Evolutionary conservation across 2,329 filamentous ascomycete species (phyloP).

Genomic region (Fusarium multiceps): DNA sequence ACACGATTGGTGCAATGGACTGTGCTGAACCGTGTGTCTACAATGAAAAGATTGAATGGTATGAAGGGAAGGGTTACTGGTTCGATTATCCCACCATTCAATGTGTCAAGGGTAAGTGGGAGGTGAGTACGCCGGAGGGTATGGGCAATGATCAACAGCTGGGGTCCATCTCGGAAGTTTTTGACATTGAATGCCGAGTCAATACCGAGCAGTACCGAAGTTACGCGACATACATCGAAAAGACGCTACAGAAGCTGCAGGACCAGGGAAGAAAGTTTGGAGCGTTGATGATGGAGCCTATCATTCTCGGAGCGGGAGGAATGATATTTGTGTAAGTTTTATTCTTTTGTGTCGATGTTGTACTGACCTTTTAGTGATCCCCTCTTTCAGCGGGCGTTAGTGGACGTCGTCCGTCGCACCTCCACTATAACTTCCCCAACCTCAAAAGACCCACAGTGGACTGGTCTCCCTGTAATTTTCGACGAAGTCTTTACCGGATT

Average conservation of each 20-base stretch:
- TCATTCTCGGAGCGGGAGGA: constrained; percentile 83
- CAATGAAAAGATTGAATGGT: constrained; percentile 90
- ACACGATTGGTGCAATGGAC: constrained; percentile 91
- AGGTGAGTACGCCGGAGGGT: constrained; percentile 65
- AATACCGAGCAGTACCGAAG: constrained; percentile 55
- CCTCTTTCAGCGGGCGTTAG: constrained; percentile 79
- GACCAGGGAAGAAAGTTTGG: constrained; percentile 75
- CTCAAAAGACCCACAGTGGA: constrained; percentile 62
- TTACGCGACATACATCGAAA: constrained; percentile 71
- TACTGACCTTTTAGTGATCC: constrained; percentile 69
- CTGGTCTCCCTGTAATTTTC: constrained; percentile 80
- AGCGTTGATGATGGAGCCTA: constrained; percentile 81
- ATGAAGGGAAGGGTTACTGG: constrained; percentile 81
- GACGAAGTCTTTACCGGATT: constrained; percentile 91
- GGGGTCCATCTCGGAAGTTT: constrained; percentile 65
- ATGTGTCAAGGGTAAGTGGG: constrained; percentile 74
- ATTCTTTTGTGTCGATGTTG: not conserved
- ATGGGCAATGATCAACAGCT: constrained; percentile 58
- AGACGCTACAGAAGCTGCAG: constrained; percentile 63
- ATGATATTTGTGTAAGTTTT: constrained; percentile 79
- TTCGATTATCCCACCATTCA: constrained; percentile 81
- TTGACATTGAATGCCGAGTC: constrained; percentile 66
- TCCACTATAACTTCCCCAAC: not conserved
- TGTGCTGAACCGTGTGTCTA: constrained; percentile 80
- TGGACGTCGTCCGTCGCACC: constrained; percentile 72